Conservation (phyloP, 2,329 filamentous ascomycete genomes). For the Xylaria sp. region DNA sequence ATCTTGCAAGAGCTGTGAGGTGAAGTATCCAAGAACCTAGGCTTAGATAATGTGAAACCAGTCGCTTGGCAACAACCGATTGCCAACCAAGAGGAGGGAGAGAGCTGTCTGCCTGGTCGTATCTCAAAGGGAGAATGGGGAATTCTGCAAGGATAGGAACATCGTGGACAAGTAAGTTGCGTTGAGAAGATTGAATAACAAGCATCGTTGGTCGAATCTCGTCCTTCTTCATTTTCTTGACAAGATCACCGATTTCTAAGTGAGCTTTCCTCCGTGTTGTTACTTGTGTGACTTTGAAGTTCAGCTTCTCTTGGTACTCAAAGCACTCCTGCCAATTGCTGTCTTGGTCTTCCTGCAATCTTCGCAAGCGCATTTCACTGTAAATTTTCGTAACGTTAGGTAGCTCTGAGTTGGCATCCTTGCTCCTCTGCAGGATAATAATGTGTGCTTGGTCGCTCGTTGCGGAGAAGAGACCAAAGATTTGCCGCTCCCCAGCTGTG, state of each 20-base stretch:
- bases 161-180: conserved; percentile 82
- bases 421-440: conserved; percentile 84
- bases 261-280: conserved; percentile 90
- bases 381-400: conserved; percentile 94
- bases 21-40: conserved; percentile 94
- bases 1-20: conserved; percentile 85
- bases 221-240: conserved; percentile 91
- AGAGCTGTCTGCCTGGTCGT: conserved; percentile 85
- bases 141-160: conserved; percentile 86
- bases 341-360: conserved; percentile 72
- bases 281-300: conserved; percentile 87
- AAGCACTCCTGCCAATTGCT: conserved; percentile 84
- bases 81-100: conserved; percentile 96
- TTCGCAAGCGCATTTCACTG: conserved; percentile 74
- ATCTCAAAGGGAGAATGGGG: conserved; percentile 81
- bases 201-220: conserved; percentile 83
- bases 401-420: conserved; percentile 80
- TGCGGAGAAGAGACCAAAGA: conserved; percentile 94
- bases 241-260: conserved; percentile 84
- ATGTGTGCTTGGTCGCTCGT: conserved; percentile 82
- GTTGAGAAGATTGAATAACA: conserved; percentile 90
- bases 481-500: conserved; percentile 86
- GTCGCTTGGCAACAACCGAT: conserved; percentile 82
- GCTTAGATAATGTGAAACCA: conserved; percentile 90
- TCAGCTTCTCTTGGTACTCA: conserved; percentile 84